These are phyloP conservation scores for Starmerella khaoyaiensis DNA, from an alignment of 805 yeast species.

Conservation along the genomic window DNA sequence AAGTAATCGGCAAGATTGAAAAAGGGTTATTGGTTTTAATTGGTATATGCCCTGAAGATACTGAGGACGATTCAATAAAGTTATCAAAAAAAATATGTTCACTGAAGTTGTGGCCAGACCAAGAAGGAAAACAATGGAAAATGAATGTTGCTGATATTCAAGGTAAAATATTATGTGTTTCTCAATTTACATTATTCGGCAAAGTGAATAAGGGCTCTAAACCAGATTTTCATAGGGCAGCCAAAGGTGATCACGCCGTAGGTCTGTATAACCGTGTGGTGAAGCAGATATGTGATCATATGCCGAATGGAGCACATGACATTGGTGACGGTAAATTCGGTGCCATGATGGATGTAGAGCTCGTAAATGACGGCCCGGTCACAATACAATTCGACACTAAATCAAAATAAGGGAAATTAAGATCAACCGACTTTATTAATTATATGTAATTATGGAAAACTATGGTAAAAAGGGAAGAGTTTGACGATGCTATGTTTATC, in stretches of 20 bases:
- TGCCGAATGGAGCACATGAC: slow-evolving; percentile 39
- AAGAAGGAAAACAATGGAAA: slow-evolving; percentile 67
- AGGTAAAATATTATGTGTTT: slow-evolving; percentile 71
- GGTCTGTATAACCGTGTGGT: slow-evolving; percentile 39
- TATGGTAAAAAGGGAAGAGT: too few species aligned
- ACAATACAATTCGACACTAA: slow-evolving; percentile 68
- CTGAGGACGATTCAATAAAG: slow-evolving; percentile 56
- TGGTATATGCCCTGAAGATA: slow-evolving; percentile 72
- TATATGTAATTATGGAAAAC: too few species aligned
- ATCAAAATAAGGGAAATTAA: too few species aligned
- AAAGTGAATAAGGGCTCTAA: slow-evolving; percentile 80
- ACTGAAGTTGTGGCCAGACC: slow-evolving; percentile 65
- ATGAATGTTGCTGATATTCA: slow-evolving; percentile 47
- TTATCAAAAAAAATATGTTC: slow-evolving; percentile 53
- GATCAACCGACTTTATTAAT: too few species aligned
- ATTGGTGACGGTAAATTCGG: slow-evolving; percentile 89
- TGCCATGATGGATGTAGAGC: slow-evolving; percentile 89
- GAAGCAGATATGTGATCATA: slow-evolving; percentile 20
- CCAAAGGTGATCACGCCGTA: slow-evolving; percentile 52
- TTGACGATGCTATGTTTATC: too few species aligned
- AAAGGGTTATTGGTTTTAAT: slow-evolving; percentile 70
- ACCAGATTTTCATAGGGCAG: slow-evolving; percentile 90
- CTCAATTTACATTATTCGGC: slow-evolving; percentile 86
- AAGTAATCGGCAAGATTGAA: slow-evolving; percentile 56
- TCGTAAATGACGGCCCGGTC: slow-evolving; percentile 88